Conservation (phyloP, 306 rosid species). For the Canavalia gladiata region DNA sequence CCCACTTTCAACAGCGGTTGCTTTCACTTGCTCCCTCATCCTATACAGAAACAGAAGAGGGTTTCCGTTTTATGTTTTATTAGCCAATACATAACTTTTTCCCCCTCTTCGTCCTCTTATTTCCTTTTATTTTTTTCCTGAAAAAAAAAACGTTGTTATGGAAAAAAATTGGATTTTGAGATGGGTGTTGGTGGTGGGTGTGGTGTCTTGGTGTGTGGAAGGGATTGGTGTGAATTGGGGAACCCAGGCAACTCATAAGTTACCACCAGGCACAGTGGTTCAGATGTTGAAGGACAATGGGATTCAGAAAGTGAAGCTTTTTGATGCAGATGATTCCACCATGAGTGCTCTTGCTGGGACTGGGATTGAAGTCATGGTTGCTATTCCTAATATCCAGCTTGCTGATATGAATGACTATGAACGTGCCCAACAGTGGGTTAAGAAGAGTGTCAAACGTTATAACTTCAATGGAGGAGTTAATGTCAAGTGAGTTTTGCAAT, state of each 20-base stretch:
- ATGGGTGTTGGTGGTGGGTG: conserved; percentile 55
- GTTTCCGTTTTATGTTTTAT: not conserved
- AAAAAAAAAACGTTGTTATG: conserved; percentile 45
- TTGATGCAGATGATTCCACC: conserved; percentile 79
- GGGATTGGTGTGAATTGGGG: conserved; percentile 99
- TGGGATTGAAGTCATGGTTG: conserved; percentile 92
- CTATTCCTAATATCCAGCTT: conserved; percentile 93
- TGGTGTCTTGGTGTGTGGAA: conserved; percentile 58
- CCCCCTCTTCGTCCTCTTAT: not conserved
- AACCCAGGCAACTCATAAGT: conserved; percentile 77
- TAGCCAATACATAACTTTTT: not conserved
- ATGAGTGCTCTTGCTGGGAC: conserved; percentile 84
- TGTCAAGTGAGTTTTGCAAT: conserved; percentile 67
- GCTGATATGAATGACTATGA: conserved; percentile 63
- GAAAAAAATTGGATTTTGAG: conserved; percentile 46
- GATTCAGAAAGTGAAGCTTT: conserved; percentile 88
- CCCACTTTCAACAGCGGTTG: conserved; percentile 60
- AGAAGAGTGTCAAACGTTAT: conserved; percentile 74
- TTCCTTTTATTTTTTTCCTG: not conserved
- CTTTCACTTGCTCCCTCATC: conserved; percentile 34
- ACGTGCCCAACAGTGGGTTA: conserved; percentile 85
- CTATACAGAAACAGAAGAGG: not conserved
- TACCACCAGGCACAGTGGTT: conserved; percentile 81
- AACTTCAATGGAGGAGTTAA: conserved; percentile 87
- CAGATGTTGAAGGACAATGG: conserved; percentile 91